These are phyloP conservation scores for Lagenidium sp. DNA, from an alignment of 352 stramenopile genomes.

Conservation along the genomic window DNA sequence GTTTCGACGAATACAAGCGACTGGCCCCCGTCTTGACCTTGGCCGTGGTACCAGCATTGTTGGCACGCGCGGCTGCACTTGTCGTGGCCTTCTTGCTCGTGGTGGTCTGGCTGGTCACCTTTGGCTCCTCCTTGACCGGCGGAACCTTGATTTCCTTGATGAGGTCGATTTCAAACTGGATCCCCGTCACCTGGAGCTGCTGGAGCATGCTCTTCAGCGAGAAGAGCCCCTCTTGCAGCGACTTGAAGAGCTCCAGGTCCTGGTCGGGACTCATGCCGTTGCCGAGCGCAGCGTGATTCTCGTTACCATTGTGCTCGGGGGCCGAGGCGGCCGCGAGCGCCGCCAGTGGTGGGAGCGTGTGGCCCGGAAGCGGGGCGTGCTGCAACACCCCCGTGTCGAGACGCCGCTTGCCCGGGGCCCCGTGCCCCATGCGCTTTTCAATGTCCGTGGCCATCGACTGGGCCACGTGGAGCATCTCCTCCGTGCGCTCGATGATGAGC, in stretches of 20 bases:
- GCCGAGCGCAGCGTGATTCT: background rate
- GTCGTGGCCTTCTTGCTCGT: slow-evolving; percentile 17
- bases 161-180: slow-evolving; percentile 79
- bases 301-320: background rate
- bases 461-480: slow-evolving; percentile 65
- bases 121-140: slow-evolving; percentile 41
- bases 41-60: slow-evolving; percentile 15
- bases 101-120: slow-evolving; percentile 11
- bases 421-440: slow-evolving; percentile 2
- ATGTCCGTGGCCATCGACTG: slow-evolving; percentile 41
- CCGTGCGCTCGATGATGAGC: slow-evolving; percentile 64
- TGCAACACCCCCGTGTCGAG: too few species aligned
- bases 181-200: slow-evolving; percentile 67
- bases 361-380: too few species aligned
- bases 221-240: slow-evolving; percentile 40
- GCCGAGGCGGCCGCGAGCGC: background rate
- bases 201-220: slow-evolving; percentile 70
- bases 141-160: slow-evolving; percentile 70
- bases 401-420: too few species aligned
- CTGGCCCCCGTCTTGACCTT: slow-evolving; percentile 76
- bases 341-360: background rate
- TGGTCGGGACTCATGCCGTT: slow-evolving; percentile 11
- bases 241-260: slow-evolving; percentile 37
- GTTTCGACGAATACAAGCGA: slow-evolving; percentile 77
- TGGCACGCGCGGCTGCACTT: slow-evolving; percentile 21